Evolutionary conservation across 164 flowering plant genomes (phyloP).

Genomic region (Piper betle): DNA sequence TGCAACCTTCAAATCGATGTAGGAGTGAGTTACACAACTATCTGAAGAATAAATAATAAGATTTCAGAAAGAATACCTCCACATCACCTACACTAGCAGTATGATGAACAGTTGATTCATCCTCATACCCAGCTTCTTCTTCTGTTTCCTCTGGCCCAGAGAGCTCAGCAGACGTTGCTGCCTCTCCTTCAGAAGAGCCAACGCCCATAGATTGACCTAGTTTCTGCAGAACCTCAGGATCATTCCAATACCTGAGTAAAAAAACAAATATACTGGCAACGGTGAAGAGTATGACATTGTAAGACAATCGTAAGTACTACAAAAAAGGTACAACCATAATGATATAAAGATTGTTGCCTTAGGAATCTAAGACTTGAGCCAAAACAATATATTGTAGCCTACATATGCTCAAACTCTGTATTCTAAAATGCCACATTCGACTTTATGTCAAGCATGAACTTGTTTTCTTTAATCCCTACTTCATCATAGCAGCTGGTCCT

Average conservation of each 20-base stretch:
- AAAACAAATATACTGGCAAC: no score
- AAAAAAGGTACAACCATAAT: background rate
- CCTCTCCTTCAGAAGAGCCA: constrained; percentile 54
- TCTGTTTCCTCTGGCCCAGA: constrained; percentile 49
- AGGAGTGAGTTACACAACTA: background rate
- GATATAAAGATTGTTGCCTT: background rate
- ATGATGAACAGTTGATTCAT: constrained; percentile 77
- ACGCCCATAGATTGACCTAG: constrained; percentile 94
- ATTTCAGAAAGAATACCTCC: constrained; percentile 36
- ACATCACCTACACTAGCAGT: constrained; percentile 90
- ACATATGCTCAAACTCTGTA: background rate
- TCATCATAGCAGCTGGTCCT: constrained; percentile 90
- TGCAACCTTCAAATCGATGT: background rate
- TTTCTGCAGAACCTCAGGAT: constrained; percentile 76
- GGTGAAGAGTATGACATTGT: no score
- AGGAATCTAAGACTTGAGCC: no score
- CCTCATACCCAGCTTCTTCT: constrained; percentile 53
- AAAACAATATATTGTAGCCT: background rate
- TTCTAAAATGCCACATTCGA: background rate
- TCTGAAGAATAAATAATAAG: background rate
- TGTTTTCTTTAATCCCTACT: constrained; percentile 5
- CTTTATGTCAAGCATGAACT: background rate
- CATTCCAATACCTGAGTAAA: constrained; percentile 81
- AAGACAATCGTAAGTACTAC: no score
- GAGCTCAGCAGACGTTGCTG: constrained; percentile 39